Evolutionary conservation across 495 filamentous ascomycete species (phyloP), one percentile per base, ranked within the genome.

Genomic region (Penicillium bovifimosum): DNA sequence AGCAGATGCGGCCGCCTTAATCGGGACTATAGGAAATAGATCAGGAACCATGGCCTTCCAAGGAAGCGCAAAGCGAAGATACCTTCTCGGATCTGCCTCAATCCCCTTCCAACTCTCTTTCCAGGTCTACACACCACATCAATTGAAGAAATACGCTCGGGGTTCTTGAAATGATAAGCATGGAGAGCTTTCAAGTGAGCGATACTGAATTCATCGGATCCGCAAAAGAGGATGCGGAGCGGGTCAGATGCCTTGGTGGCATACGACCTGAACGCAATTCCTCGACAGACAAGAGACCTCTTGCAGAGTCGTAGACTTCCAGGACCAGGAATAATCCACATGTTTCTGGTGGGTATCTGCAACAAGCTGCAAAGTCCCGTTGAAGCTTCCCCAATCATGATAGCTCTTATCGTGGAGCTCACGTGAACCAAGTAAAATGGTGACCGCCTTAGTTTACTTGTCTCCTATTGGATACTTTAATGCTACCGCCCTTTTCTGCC

Each of bases 221-320:
- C 93, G 66, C 91, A 97, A 71, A 96, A 98, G 14, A 98, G 81
- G 43, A 98, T 89, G n/a, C 86, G 80, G 26, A 98, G 77, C 2
- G 90, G 90, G 24, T 84, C 79, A 56, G 69, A 65, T 16, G 68
- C 44, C 42, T 67, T 72, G 32, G 67, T 71, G 1, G 69, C 44
- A 36, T 68, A 61, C 28, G 54, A 63, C 27, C 69, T 62, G 36
- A 41, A 49, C 2, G 53, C 16, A 43, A 58, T 54, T 13, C 52
- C 47, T 24, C 47, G 53, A 40, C 29, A 24, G 7, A 45, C 40
- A 24, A 40, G 35, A 6, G 45, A 14, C 9, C 57, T 39, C 27
- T 59, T 60, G 40, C 55, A 67, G 17, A 58, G 49, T 36, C 65
- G 47, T 29, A 55, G 27, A 32, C 47, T 51, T 18, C 17, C 39